These are phyloP conservation scores for Lipomyces spencermartinsiae DNA, from an alignment of 805 yeast genomes.

Conservation along the genomic window DNA sequence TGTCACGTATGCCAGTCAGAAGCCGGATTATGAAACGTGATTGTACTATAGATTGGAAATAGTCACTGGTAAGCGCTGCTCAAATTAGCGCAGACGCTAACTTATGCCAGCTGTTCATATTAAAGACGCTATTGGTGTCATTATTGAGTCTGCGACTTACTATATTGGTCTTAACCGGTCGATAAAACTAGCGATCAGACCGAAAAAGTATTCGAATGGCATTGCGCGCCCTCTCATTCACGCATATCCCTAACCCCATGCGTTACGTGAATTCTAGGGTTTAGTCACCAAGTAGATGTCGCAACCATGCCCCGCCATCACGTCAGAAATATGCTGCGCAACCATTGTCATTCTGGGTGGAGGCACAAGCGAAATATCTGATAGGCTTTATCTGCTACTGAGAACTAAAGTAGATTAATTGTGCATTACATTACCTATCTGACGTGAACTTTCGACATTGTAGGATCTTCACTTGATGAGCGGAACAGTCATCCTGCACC, in stretches of 20 bases:
- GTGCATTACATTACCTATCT: not conserved
- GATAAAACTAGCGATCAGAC: too few species aligned
- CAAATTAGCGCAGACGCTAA: not conserved
- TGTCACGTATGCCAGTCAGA: constrained; percentile 31
- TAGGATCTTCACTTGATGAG: too few species aligned
- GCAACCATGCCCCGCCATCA: not conserved
- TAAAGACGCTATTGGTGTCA: not conserved
- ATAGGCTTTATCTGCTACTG: too few species aligned
- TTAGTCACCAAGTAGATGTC: not conserved
- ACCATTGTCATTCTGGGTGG: not conserved
- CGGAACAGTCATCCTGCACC: too few species aligned
- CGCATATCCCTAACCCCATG: not conserved
- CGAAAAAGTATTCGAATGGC: not conserved
- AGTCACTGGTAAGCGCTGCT: not conserved
- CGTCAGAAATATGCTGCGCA: not conserved
- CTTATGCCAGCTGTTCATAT: not conserved
- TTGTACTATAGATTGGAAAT: not conserved
- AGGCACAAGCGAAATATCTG: not conserved
- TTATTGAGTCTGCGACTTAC: not conserved
- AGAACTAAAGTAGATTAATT: not conserved
- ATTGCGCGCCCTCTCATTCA: not conserved
- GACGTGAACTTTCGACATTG: not conserved
- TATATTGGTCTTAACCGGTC: too few species aligned
- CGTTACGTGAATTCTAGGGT: not conserved
- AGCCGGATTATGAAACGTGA: constrained; percentile 31